Conservation (phyloP, 2,329 filamentous ascomycete species). For the Daldinia sp. region DNA sequence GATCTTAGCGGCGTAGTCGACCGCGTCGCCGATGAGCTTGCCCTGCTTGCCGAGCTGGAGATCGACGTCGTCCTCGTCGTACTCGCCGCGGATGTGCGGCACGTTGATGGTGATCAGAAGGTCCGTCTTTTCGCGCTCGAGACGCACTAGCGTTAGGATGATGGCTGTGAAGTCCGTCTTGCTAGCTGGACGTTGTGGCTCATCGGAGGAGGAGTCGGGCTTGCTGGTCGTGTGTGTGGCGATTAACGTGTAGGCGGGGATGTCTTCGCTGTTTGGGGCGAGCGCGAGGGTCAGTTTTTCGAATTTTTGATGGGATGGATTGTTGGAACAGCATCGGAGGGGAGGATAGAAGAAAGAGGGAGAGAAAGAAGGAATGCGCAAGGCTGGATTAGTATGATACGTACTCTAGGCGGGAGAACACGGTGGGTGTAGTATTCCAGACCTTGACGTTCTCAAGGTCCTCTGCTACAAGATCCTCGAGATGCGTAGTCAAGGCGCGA, state of each 20-base stretch:
- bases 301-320: no score
- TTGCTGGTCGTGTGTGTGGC: slow-evolving; percentile 65
- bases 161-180: slow-evolving; percentile 74
- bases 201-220: slow-evolving; percentile 39
- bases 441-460: slow-evolving; percentile 71
- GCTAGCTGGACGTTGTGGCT: slow-evolving; percentile 45
- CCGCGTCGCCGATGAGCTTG: slow-evolving; percentile 71
- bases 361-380: neutral
- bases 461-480: slow-evolving; percentile 73
- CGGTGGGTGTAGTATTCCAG: slow-evolving; percentile 69
- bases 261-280: slow-evolving; percentile 51
- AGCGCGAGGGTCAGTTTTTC: slow-evolving; percentile 16
- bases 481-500: slow-evolving; percentile 72
- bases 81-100: slow-evolving; percentile 79
- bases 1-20: slow-evolving; percentile 73
- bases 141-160: slow-evolving; percentile 77
- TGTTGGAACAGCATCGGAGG: no score
- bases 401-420: slow-evolving; percentile 64
- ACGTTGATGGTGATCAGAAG: slow-evolving; percentile 88
- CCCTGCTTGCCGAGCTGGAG: slow-evolving; percentile 71
- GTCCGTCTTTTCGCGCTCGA: slow-evolving; percentile 80
- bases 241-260: slow-evolving; percentile 73
- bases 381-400: slow-evolving; percentile 35
- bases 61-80: slow-evolving; percentile 76
- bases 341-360: neutral